A percentile compares a stretch with the other conserved stretches of the same genome.
Evolutionary conservation across 2,329 filamentous ascomycete species (phyloP).

Genomic region (Aspergillus fumigatus): DNA sequence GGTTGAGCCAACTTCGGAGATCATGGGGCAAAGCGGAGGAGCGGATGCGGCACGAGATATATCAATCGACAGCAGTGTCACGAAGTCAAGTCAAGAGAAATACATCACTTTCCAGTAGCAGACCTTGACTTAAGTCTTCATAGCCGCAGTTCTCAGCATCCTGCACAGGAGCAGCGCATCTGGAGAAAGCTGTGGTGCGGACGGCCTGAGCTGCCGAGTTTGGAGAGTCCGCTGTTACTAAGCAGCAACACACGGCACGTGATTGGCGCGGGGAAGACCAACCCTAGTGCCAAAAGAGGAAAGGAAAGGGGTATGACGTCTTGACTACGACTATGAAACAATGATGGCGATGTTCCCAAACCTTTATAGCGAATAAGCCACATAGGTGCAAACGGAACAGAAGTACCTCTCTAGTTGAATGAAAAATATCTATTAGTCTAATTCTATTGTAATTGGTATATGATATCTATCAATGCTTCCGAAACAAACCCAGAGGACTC

Average conservation of each 20-base stretch:
- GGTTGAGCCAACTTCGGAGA: neutral
- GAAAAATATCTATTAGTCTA: neutral
- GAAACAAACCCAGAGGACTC: neutral
- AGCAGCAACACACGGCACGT: neutral
- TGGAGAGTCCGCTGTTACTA: neutral
- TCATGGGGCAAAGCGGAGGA: slow-evolving; percentile 1
- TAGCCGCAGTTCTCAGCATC: neutral
- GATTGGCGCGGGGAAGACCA: neutral
- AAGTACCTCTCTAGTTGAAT: neutral
- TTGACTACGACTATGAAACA: neutral
- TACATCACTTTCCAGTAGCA: neutral
- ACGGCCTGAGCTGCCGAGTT: neutral
- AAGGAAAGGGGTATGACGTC: neutral
- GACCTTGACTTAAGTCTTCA: neutral
- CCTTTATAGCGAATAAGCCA: no score
- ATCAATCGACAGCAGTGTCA: neutral
- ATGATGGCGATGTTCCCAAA: neutral
- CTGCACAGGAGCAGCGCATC: neutral
- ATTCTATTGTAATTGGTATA: neutral
- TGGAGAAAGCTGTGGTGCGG: neutral
- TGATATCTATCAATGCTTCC: neutral
- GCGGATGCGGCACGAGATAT: slow-evolving; percentile 3
- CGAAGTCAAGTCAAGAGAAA: neutral
- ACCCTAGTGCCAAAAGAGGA: neutral
- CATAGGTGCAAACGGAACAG: no score